A percentile compares a stretch with the other conserved stretches of the same genome.
Conservation (phyloP, 202 grass and related monocot species). For the Sporobolus alterniflorus region DNA sequence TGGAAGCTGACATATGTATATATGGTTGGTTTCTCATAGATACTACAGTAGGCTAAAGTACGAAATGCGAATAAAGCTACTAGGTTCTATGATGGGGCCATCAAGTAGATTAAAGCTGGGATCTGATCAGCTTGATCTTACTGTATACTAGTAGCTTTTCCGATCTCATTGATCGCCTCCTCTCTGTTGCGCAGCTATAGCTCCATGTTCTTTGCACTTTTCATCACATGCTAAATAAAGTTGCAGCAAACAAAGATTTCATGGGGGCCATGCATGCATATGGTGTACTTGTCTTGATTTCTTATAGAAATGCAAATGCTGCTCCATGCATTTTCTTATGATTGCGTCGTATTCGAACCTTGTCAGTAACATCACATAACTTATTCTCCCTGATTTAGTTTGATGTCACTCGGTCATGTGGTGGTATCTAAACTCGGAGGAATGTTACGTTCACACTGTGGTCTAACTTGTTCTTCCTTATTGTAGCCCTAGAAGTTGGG, state of each 20-base stretch:
- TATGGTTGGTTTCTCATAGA: slow-evolving; percentile 19
- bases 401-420: background rate
- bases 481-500: background rate
- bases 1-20: slow-evolving; percentile 26
- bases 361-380: background rate
- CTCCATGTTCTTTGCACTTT: slow-evolving; percentile 39
- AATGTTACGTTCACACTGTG: background rate
- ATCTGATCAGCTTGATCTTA: slow-evolving; percentile 48
- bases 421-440: background rate
- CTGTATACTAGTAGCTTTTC: slow-evolving; percentile 11
- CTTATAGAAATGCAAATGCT: background rate
- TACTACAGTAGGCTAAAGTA: slow-evolving; percentile 37
- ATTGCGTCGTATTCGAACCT: background rate
- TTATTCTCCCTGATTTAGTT: background rate
- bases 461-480: background rate
- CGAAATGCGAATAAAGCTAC: slow-evolving; percentile 2
- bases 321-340: slow-evolving; percentile 9
- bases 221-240: slow-evolving; percentile 61
- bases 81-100: slow-evolving; percentile 3
- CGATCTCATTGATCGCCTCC: slow-evolving; percentile 9
- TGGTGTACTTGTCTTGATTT: slow-evolving; percentile 37
- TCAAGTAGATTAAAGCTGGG: slow-evolving; percentile 39
- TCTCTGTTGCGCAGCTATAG: background rate
- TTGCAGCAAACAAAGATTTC: slow-evolving; percentile 25
- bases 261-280: slow-evolving; percentile 22